These are phyloP conservation scores for Gaillardinia entomophila DNA, from an alignment of 805 yeast genomes.

Conservation along the genomic window DNA sequence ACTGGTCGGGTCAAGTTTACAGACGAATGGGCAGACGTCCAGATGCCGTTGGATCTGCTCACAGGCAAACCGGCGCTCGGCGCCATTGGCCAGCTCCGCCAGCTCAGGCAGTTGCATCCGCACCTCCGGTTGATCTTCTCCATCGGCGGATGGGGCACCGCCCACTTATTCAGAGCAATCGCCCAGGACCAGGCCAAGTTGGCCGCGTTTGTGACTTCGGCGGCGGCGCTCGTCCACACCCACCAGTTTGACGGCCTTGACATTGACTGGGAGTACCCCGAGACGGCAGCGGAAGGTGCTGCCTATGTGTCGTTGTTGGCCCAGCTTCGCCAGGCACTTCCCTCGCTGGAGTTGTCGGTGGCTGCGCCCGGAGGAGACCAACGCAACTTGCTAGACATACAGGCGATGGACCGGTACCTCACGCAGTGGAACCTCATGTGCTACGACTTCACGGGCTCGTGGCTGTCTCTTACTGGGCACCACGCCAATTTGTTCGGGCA, in stretches of 20 bases:
- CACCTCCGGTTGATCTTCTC: slow-evolving; percentile 60
- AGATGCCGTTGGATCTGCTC: slow-evolving; percentile 27
- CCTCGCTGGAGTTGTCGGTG: slow-evolving; percentile 49
- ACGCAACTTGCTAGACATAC: slow-evolving; percentile 37
- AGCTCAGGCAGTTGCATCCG: slow-evolving; percentile 35
- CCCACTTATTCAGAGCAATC: slow-evolving; percentile 32
- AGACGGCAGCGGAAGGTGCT: slow-evolving; percentile 37
- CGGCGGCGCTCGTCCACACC: slow-evolving; percentile 40
- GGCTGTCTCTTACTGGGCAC: slow-evolving; percentile 58
- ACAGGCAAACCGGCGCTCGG: slow-evolving; percentile 42
- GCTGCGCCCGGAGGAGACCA: slow-evolving; percentile 71
- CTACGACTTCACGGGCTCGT: slow-evolving; percentile 76
- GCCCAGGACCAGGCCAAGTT: slow-evolving; percentile 18
- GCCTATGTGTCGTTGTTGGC: slow-evolving; percentile 40
- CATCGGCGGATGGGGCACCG: slow-evolving; percentile 75
- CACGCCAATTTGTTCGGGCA: slow-evolving; percentile 62
- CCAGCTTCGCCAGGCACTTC: slow-evolving; percentile 32
- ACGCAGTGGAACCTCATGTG: slow-evolving; percentile 85
- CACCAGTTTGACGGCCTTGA: slow-evolving; percentile 87
- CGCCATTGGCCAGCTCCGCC: slow-evolving; percentile 42
- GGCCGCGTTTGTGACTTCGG: slow-evolving; percentile 43
- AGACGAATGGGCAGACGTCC: slow-evolving; percentile 65
- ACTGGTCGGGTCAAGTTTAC: slow-evolving; percentile 50
- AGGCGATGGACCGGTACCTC: slow-evolving; percentile 52
- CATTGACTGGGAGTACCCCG: slow-evolving; percentile 92